These are phyloP conservation scores for Hymenoscyphus infarciens DNA, from an alignment of 2,329 filamentous ascomycete genomes.

Conservation along the genomic window DNA sequence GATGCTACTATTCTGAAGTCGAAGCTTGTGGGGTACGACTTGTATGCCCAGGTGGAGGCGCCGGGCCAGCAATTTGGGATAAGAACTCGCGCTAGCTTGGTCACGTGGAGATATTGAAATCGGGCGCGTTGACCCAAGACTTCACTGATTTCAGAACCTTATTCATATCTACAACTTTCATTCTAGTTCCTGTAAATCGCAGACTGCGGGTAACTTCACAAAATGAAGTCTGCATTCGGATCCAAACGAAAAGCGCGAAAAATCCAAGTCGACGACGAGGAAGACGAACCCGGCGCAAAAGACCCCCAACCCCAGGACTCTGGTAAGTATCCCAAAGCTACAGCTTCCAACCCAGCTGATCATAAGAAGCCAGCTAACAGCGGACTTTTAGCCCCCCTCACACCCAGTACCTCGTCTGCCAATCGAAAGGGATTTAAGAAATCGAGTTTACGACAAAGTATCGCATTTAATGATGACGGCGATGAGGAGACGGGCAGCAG, in stretches of 20 bases:
- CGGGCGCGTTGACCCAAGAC: slow-evolving; percentile 5
- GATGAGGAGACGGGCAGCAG: slow-evolving; percentile 25
- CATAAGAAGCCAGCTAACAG: slow-evolving; percentile 28
- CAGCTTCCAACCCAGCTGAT: slow-evolving; percentile 29
- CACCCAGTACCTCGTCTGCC: slow-evolving; percentile 36
- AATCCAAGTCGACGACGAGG: slow-evolving; percentile 67
- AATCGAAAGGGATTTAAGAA: slow-evolving; percentile 53
- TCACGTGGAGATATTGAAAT: slow-evolving; percentile 31
- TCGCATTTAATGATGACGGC: slow-evolving; percentile 41
- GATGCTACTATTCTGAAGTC: slow-evolving; percentile 3
- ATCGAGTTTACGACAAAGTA: slow-evolving; percentile 55
- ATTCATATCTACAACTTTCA: background rate
- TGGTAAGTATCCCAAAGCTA: slow-evolving; percentile 29
- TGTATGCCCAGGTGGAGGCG: background rate
- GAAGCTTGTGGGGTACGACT: slow-evolving; percentile 10
- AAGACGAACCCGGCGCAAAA: slow-evolving; percentile 45
- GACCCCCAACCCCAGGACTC: slow-evolving; percentile 18
- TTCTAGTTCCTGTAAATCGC: background rate
- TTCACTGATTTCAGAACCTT: background rate
- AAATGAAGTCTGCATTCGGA: slow-evolving; percentile 42
- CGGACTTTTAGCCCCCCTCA: slow-evolving; percentile 18
- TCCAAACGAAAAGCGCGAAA: slow-evolving; percentile 69
- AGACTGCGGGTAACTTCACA: background rate
- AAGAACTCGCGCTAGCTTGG: slow-evolving; percentile 17
- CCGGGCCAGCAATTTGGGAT: slow-evolving; percentile 7